A percentile compares a stretch with the other conserved stretches of the same genome.
Evolutionary conservation across 768 basidiomycete species (phyloP).

Genomic region (Lactifluus rugatus): DNA sequence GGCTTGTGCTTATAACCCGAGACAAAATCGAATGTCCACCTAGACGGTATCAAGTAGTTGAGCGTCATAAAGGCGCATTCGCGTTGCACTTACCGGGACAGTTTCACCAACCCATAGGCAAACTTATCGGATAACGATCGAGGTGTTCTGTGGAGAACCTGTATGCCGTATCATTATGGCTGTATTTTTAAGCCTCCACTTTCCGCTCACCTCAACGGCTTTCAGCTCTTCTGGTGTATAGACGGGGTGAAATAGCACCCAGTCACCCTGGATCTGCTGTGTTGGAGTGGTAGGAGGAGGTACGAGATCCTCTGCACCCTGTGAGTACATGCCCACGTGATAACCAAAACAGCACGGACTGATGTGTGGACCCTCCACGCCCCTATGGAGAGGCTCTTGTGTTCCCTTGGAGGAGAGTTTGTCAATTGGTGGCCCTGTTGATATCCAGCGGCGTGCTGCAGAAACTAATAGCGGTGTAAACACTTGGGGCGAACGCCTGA

Average conservation of each 20-base stretch:
- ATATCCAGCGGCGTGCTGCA: not conserved
- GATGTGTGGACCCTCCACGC: constrained; percentile 7
- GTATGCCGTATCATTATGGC: constrained; percentile 12
- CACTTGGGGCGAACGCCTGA: not conserved
- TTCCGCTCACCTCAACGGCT: constrained; percentile 50
- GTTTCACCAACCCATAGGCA: constrained; percentile 51
- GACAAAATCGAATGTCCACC: constrained; percentile 71
- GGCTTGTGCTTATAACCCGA: constrained; percentile 76
- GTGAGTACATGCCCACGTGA: not conserved
- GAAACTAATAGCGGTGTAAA: not conserved
- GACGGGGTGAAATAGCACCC: constrained; percentile 91
- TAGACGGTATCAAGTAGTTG: constrained; percentile 14
- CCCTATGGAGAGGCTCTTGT: not conserved
- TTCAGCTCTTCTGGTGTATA: constrained; percentile 67
- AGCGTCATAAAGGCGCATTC: not conserved
- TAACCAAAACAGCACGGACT: not conserved
- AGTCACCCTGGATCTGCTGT: constrained; percentile 44
- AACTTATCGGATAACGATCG: constrained; percentile 64
- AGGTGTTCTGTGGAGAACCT: constrained; percentile 64
- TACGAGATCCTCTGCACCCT: not conserved
- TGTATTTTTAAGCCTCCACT: not conserved
- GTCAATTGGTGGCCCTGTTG: not conserved
- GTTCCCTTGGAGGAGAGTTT: not conserved
- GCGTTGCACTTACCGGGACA: constrained; percentile 34
- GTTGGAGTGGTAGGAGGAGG: constrained; percentile 20